These are phyloP conservation scores for Hypoxylon perforatum DNA, from an alignment of 495 filamentous ascomycete genomes.

Conservation along the genomic window DNA sequence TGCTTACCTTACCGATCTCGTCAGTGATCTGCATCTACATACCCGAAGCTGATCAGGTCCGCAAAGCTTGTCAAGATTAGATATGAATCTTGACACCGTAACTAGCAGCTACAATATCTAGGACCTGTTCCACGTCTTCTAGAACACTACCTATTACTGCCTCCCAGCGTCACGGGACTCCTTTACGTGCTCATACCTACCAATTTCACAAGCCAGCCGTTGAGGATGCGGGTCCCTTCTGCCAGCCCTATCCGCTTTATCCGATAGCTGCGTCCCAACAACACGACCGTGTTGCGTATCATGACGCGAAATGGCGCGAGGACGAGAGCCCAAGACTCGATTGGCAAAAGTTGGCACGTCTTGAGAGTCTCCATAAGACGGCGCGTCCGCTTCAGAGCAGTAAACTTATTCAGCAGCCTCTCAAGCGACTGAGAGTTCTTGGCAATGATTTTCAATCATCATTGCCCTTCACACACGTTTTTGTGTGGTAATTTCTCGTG, in stretches of 20 bases:
- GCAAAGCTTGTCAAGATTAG: constrained; percentile 20
- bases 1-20: neutral
- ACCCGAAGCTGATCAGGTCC: neutral
- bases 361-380: neutral
- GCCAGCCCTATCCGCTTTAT: neutral
- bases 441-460: too few species aligned
- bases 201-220: constrained; percentile 1
- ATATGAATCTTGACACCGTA: constrained; percentile 19
- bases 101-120: constrained; percentile 17
- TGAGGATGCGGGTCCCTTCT: constrained; percentile 10
- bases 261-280: constrained; percentile 6
- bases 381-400: neutral
- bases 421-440: neutral
- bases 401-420: neutral
- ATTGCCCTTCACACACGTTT: too few species aligned
- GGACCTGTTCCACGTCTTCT: constrained; percentile 20
- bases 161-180: constrained; percentile 1
- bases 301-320: constrained; percentile 2
- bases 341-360: neutral
- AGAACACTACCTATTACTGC: constrained; percentile 1
- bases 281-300: constrained; percentile 2
- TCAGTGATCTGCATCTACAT: constrained; percentile 14
- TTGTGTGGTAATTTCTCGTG: too few species aligned
- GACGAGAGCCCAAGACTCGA: neutral
- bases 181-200: neutral